Base-by-base conservation (phyloP, 257 asterid genomes). In the Parsonsia alboflavescens region DNA sequence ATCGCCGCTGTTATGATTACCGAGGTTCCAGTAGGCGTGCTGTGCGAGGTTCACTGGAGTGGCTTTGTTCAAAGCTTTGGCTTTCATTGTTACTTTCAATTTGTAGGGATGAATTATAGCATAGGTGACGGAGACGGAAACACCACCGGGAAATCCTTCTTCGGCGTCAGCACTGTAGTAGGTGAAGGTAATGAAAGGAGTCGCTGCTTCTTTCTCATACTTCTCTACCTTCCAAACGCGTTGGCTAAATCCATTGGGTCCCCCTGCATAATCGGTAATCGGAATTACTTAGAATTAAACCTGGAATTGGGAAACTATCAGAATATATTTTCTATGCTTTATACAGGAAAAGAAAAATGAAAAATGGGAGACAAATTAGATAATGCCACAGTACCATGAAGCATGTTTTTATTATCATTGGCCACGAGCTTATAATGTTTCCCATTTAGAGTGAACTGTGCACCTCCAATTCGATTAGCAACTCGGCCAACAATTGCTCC, bases 401-500 rank as follows among this genome's bases (percentile, higher is more conserved):
- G 85, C 66, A 56, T 91, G 87, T 84, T 91, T 7, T 57, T 70
- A 12, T 88, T 89, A 63, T 84, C 94, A 61, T 93, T 93, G 21
- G 96, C 91, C 7, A 83, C 81, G 33, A 90, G 93, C 72, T 90
- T 86, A 56, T 91, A 93, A 26, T 28, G 82, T 0, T 77, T 82
- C 24, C 97, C 96, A 62, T 91, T 89, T 44, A 94, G 78, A 57
- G 87, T 80, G 65, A 94, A 94, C 68, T 81, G 78, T 61, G 97
- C 97, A 62, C 96, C 97, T 8, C 81, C 89, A 61, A 91, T 93
- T 72, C 97, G 87, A 75, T 93, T 91, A 30, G 96, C 97, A 22
- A 93, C 96, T 2, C 98, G 83, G 28, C 97, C 98, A 54, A 89
- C 91, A 16, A 86, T 65, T 62, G 97, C 92, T 78, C 98, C 98